phyloP scores from a whole-genome alignment of 306 rosid species.

The Lathyrus sativus region DNA sequence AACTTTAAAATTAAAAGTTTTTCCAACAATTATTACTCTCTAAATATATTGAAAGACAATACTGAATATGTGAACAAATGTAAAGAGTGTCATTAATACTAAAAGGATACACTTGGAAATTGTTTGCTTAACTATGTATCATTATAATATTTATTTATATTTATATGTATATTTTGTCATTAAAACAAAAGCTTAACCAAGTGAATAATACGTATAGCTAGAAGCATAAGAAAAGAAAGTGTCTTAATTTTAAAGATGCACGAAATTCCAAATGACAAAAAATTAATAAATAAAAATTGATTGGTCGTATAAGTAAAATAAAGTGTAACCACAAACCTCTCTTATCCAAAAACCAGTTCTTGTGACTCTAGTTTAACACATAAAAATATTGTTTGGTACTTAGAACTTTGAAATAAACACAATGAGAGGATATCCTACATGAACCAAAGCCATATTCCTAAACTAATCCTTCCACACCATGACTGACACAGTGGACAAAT shows the following conservation, averaged over 20 bases:
- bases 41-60: no score
- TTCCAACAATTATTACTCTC: no score
- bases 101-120: no score
- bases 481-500: slow-evolving; percentile 80
- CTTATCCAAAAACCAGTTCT: slow-evolving; percentile 60
- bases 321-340: slow-evolving; percentile 52
- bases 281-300: slow-evolving; percentile 39
- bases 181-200: neutral
- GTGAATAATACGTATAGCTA: neutral
- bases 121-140: no score
- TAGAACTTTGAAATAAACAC: neutral
- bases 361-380: slow-evolving; percentile 54
- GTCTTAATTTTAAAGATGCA: neutral
- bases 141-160: no score
- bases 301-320: slow-evolving; percentile 32
- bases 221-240: neutral
- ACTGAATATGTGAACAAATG: no score
- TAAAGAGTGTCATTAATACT: no score
- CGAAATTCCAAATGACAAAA: slow-evolving; percentile 33
- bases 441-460: slow-evolving; percentile 12
- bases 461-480: slow-evolving; percentile 22
- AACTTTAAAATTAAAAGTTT: no score
- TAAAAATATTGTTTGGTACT: slow-evolving; percentile 3
- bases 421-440: neutral
- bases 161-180: no score